Conservation (phyloP, 768 basidiomycete species). For the Lactarius indigo region DNA sequence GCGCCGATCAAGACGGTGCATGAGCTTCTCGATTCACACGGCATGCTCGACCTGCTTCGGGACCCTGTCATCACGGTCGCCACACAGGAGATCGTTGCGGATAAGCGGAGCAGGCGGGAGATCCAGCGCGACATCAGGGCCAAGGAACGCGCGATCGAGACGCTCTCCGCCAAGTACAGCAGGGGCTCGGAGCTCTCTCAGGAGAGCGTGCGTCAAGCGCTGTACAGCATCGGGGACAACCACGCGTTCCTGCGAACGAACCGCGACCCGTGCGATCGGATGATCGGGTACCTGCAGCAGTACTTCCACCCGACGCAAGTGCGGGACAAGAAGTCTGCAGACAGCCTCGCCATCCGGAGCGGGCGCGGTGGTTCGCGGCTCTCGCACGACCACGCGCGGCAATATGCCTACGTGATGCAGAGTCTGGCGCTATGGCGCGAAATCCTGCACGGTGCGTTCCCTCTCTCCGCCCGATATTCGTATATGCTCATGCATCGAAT, state of each 20-base stretch:
- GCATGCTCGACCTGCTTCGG: conserved; percentile 64
- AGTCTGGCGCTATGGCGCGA: conserved; percentile 86
- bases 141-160: conserved; percentile 84
- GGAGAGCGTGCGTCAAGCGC: conserved; percentile 69
- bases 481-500: not conserved
- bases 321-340: conserved; percentile 49
- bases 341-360: conserved; percentile 73
- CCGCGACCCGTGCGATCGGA: conserved; percentile 82
- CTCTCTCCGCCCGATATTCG: not conserved
- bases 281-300: conserved; percentile 73
- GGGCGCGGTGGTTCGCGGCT: conserved; percentile 77
- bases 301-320: conserved; percentile 74
- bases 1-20: conserved; percentile 75
- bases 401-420: conserved; percentile 83
- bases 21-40: conserved; percentile 57
- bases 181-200: conserved; percentile 50
- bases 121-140: conserved; percentile 78
- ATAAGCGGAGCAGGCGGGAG: conserved; percentile 67
- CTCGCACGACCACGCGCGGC: conserved; percentile 80
- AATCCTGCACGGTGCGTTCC: conserved; percentile 66
- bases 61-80: conserved; percentile 74
- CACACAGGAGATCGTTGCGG: conserved; percentile 79
- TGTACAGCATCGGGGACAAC: conserved; percentile 89
- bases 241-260: conserved; percentile 84
- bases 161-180: conserved; percentile 60